Evolutionary conservation across 371 early-diverging fungal species (phyloP), one percentile per base, ranked within the genome.

Genomic region (Haplosporangium sp.): DNA sequence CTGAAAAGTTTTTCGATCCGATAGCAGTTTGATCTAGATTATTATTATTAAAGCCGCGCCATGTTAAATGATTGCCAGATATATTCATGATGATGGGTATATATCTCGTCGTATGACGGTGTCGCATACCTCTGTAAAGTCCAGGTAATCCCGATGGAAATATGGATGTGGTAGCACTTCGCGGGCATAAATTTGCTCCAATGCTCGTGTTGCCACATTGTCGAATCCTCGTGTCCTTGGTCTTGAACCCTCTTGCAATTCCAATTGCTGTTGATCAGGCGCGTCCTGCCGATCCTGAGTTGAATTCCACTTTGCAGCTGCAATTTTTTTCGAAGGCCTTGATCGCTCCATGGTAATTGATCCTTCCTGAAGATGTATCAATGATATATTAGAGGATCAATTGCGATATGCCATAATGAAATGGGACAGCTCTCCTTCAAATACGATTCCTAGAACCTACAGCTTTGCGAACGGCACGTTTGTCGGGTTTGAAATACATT

Each of bases 1-100:
- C 40, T 74, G 74, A 38, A 69, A 74, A 0, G 74, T 74, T 62
- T 61, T 74, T 52, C 74, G 47, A 36, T 74, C 69, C 5, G 64
- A 58, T 37, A 74, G 40, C 10, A 69, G 18, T n/a, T 74, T 74
- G 62, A 74, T 64, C 74, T 73, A 61, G n/a, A 14, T 42, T 16
- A 6, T 7, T 6, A 53, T 7, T 14, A 40, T 12, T 9, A 52
- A 36, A 41, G 16, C 11, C 8, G 21, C 21, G 18, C 20, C 10
- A 16, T 16, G 13, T 16, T 45, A 16, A 45, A 16, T 45, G 16
- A 45, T 45, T 0, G 45, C 10, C 16, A 12, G 13, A 45, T 45
- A 10, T 16, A 45, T 10, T 16, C 10, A 45, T n/a, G n/a, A n/a
- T n/a, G n/a, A n/a, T n/a, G n/a, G 18, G 38, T 9, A 18, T 21